phyloP scores from a whole-genome alignment of 495 filamentous ascomycete species.

The Daldinia concentrica region DNA sequence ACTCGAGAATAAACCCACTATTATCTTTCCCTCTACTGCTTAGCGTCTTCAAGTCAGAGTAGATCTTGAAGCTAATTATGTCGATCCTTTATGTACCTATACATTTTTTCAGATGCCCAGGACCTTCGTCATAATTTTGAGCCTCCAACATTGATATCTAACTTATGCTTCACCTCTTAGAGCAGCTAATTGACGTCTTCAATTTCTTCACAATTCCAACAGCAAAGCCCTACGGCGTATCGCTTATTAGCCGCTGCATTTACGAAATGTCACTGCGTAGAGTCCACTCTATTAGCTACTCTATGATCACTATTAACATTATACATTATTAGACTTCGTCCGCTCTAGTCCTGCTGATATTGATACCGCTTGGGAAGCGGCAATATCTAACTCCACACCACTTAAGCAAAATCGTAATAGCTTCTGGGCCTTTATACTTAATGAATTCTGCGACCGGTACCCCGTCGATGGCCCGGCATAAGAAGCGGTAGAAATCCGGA shows the following conservation, averaged over 20 bases:
- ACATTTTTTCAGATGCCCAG: too few species aligned
- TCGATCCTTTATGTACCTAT: background rate
- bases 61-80: background rate
- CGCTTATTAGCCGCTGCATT: too few species aligned
- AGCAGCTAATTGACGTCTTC: too few species aligned
- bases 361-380: background rate
- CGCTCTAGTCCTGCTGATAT: too few species aligned
- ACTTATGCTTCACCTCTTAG: too few species aligned
- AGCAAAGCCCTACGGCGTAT: too few species aligned
- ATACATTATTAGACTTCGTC: too few species aligned
- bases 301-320: too few species aligned
- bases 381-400: background rate
- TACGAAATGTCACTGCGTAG: too few species aligned
- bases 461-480: background rate
- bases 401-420: background rate
- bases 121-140: background rate
- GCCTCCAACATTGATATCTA: background rate
- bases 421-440: background rate
- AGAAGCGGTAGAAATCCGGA: background rate
- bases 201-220: too few species aligned
- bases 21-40: background rate
- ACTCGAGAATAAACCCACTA: background rate
- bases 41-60: background rate
- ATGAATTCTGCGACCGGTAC: background rate
- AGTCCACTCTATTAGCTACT: too few species aligned